Base-by-base conservation (phyloP, 768 basidiomycete species). In the Paxillus involutus region DNA sequence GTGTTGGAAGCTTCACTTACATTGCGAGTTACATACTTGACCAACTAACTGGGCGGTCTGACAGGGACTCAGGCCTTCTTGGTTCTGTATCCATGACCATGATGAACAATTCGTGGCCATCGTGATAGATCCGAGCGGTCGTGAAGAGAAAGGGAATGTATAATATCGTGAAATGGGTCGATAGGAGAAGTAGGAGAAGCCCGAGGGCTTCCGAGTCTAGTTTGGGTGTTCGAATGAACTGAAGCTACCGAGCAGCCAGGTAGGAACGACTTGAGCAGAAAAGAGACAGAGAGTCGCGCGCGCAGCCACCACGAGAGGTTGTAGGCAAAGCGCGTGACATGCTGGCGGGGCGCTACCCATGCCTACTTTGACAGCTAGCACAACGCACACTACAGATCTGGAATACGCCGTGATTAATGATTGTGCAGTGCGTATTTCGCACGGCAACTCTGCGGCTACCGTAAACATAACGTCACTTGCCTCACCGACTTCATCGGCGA, bases 21-120 rank as follows among this genome's bases (percentile, higher is more conserved):
- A 62, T 17, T 1, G 24, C n/a, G 35, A 1, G 16, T 52, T 35
- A 14, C 69, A 69, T 2, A 61, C 41, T 16, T 56, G 58, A 7
- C 65, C 66, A 17, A 62, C 49, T 17, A 46, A 42, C 35, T 61
- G 55, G 40, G 59, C 67, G 3, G 44, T 40, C 3, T 13, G n/a
- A 21, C 62, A 70, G 37, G 68, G 64, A 6, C 1, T 7, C 29
- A 60, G 55, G 0, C 1, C 49, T 0, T 35, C 7, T 33, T 59
- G 53, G 44, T 43, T 68, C 4, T 19, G 11, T 61, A 59, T 59
- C 55, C 41, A 45, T 7, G 10, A 6, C 24, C 30, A 30, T n/a
- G 4, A 0, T 0, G 42, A 11, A 37, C 68, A 68, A 26, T 49
- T 59, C 14, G 58, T 17, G 39, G 49, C 19, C 60, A 63, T 64